Base-by-base conservation (phyloP, 106 monocot species). In the Platanthera zijinensis region DNA sequence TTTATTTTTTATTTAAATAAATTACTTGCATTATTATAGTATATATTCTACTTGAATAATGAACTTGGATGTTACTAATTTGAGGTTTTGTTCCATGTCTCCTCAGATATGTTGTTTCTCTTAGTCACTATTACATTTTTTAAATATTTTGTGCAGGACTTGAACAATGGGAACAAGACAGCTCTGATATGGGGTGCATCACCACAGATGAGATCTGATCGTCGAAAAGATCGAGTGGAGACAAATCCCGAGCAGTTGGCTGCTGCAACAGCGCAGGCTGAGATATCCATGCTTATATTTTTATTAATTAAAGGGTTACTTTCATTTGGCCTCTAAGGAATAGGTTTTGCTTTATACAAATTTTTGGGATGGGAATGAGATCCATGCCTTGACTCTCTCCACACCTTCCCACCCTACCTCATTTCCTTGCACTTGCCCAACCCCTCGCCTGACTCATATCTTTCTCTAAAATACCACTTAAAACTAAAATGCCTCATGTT, bases 151-250 rank as follows among this genome's bases (percentile, higher is more conserved):
- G 46, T 85, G 74, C 59, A 91, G 92, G 22, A 85, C 18, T 63
- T 74, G 25, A 83, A 70, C 30, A 76, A 76, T 79, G 90, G 96
- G 5, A 78, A 72, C 82, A 75, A 77, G 59, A 78, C 75, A 25
- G 96, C 96, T 30, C 53, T 96, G 52, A 93, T 96, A 50, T 96
- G 96, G 96, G 96, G 93, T 79, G 93, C 93, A 19, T 89, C 89
- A 48, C 96, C 96, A 74, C 93, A 96, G 77, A 84, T 93, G 89
- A 79, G 93, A 72, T 93, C 84, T 80, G 96, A 96, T 70, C 89
- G 93, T 32, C 87, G 91, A 9, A 96, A 96, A 68, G 96, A 96
- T 67, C 77, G 96, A 69, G 96, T 96, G n/a, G 96, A 96, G 79
- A 91, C 91, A 25, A 87, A 93, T 83, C 96, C 96, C 0, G 93